Percentiles rank a stretch among this genome's conserved stretches.
Evolutionary conservation across 2,329 filamentous ascomycete species (phyloP).

Genomic region (Aureobasidium namibiae): DNA sequence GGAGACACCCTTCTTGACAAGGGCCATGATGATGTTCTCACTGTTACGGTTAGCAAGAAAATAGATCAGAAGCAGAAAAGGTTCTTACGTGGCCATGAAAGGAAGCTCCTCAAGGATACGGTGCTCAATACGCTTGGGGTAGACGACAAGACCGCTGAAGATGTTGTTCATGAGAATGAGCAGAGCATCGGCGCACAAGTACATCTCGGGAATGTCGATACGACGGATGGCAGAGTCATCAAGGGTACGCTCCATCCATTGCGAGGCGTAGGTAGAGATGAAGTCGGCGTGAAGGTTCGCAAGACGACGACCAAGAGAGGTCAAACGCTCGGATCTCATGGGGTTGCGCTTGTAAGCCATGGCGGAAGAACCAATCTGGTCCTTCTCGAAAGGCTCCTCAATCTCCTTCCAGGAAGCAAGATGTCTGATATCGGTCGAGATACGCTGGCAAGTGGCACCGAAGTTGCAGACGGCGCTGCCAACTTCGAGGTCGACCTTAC

Average conservation of each 20-base stretch:
- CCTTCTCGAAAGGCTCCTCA: slow-evolving; percentile 74
- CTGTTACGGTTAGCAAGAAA: not conserved
- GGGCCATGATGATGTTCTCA: slow-evolving; percentile 66
- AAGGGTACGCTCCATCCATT: slow-evolving; percentile 72
- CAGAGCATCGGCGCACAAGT: slow-evolving; percentile 40
- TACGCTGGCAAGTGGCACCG: slow-evolving; percentile 69
- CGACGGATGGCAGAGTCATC: slow-evolving; percentile 67
- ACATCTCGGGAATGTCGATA: slow-evolving; percentile 41
- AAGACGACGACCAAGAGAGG: slow-evolving; percentile 44
- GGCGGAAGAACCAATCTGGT: slow-evolving; percentile 64
- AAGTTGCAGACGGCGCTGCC: slow-evolving; percentile 72
- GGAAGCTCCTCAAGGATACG: slow-evolving; percentile 70
- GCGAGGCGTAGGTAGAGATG: slow-evolving; percentile 58
- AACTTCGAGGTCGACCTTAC: slow-evolving; percentile 76
- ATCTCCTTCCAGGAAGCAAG: slow-evolving; percentile 72
- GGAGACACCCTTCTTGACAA: slow-evolving; percentile 61
- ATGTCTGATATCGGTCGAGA: slow-evolving; percentile 66
- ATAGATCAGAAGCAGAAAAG: not conserved
- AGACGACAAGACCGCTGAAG: slow-evolving; percentile 65
- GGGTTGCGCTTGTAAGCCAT: slow-evolving; percentile 60
- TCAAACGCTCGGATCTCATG: slow-evolving; percentile 54
- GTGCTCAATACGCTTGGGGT: slow-evolving; percentile 61
- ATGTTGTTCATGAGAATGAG: slow-evolving; percentile 54
- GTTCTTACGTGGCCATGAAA: slow-evolving; percentile 61
- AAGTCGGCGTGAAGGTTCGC: slow-evolving; percentile 47